Evolutionary conservation across 2,329 filamentous ascomycete species (phyloP).

Genomic region (Nemania sp.): DNA sequence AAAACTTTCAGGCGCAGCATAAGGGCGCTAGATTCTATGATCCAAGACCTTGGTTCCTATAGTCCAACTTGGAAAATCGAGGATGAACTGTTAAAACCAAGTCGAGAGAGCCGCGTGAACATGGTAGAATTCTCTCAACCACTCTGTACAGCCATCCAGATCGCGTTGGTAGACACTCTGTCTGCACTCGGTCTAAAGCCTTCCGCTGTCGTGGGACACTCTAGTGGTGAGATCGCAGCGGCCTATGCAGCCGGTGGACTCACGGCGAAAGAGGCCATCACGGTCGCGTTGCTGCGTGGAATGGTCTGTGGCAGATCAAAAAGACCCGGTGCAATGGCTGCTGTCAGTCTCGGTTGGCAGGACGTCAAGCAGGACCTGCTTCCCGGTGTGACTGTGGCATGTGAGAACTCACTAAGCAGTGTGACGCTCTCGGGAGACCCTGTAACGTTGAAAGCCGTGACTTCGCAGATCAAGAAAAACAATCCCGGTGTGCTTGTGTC

Average conservation of each 20-base stretch:
- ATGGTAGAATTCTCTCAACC: conserved; percentile 27
- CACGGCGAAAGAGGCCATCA: not conserved
- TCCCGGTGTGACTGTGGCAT: conserved; percentile 1
- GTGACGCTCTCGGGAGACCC: conserved; percentile 6
- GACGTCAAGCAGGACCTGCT: not conserved
- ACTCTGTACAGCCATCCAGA: conserved; percentile 50
- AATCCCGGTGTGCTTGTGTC: not conserved
- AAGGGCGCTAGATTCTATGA: conserved; percentile 6
- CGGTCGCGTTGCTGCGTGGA: not conserved
- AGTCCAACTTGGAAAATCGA: not conserved
- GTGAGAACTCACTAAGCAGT: conserved; percentile 4
- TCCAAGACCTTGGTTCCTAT: not conserved
- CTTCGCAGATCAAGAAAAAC: not conserved
- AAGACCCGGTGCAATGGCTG: conserved; percentile 1
- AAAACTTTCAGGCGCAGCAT: conserved; percentile 16
- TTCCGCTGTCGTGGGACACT: conserved; percentile 43
- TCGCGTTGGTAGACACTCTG: conserved; percentile 46
- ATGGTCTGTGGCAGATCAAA: not conserved
- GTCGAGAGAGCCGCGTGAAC: not conserved
- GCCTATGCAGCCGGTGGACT: conserved; percentile 39
- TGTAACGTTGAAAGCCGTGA: not conserved
- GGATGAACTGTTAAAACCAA: conserved; percentile 1
- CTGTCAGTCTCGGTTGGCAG: not conserved
- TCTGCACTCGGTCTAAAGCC: conserved; percentile 39
- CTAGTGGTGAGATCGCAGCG: conserved; percentile 49